These are phyloP conservation scores for Amaranthus tricolor DNA, from an alignment of 179 eudicot species.

Conservation along the genomic window DNA sequence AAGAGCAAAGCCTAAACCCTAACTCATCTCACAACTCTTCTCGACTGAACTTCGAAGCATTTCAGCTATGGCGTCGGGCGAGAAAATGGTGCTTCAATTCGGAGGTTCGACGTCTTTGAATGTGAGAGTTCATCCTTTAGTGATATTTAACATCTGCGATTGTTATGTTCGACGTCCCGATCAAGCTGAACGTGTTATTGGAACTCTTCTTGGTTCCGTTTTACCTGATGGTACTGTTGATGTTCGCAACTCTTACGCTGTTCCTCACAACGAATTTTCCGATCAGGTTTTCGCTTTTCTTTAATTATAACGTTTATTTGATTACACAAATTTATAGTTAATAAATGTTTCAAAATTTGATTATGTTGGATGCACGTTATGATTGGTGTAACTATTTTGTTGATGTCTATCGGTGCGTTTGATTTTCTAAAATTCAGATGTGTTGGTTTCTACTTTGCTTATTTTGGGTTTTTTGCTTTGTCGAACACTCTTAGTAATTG, in stretches of 20 bases:
- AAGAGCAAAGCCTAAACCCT: not conserved
- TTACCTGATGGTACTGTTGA: constrained; percentile 82
- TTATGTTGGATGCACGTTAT: not conserved
- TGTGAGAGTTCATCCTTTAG: constrained; percentile 84
- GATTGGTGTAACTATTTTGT: not conserved
- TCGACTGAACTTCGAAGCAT: not conserved
- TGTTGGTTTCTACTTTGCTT: not conserved
- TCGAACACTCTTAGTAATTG: not conserved
- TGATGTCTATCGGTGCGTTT: too few relatives aligned
- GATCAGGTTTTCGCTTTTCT: constrained; percentile 60
- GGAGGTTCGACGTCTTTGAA: constrained; percentile 39
- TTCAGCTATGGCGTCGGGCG: constrained; percentile 49
- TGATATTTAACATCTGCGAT: constrained; percentile 84
- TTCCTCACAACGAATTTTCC: constrained; percentile 81
- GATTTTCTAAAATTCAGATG: not conserved
- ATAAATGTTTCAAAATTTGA: not conserved
- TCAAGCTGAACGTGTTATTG: constrained; percentile 89
- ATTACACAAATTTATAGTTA: not conserved
- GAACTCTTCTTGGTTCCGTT: constrained; percentile 85
- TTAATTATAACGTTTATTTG: not conserved
- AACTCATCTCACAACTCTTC: constrained; percentile 14
- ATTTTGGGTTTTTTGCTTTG: not conserved
- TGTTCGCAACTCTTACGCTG: constrained; percentile 85
- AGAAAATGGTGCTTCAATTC: constrained; percentile 60
- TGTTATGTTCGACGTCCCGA: constrained; percentile 87